Percentiles rank a stretch among this genome's conserved stretches.
Evolutionary conservation across 2,329 filamentous ascomycete genomes (phyloP).

Genomic region (Aspergillus sp.): DNA sequence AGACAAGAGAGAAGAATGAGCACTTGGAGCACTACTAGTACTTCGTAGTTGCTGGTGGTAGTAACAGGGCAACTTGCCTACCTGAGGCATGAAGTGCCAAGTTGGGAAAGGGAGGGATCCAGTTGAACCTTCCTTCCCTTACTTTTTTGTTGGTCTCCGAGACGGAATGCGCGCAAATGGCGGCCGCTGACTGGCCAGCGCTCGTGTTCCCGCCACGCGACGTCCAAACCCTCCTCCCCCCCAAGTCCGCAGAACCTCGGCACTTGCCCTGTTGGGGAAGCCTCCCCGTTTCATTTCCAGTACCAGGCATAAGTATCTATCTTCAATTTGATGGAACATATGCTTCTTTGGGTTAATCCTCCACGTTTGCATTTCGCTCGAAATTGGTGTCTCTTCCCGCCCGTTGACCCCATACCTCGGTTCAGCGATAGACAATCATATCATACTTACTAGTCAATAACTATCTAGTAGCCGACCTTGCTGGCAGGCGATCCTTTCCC

Average conservation of each 20-base stretch:
- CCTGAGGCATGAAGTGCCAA: too few relatives aligned
- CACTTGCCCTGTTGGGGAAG: slow-evolving; percentile 10
- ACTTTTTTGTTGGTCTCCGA: not conserved
- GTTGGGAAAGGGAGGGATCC: too few relatives aligned
- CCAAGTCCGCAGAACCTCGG: slow-evolving; percentile 8
- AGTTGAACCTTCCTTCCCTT: not conserved
- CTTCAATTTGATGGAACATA: not conserved
- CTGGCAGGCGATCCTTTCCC: too few relatives aligned
- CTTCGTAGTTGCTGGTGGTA: not conserved
- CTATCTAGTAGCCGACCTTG: too few relatives aligned
- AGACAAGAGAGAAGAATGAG: too few relatives aligned
- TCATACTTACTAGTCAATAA: too few relatives aligned
- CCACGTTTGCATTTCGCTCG: not conserved
- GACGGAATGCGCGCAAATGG: not conserved
- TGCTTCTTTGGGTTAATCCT: not conserved
- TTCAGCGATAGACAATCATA: too few relatives aligned
- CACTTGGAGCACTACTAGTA: not conserved
- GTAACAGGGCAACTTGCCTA: too few relatives aligned
- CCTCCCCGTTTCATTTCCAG: slow-evolving; percentile 1
- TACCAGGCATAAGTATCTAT: not conserved
- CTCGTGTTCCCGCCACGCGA: slow-evolving; percentile 6
- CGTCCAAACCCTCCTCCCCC: not conserved
- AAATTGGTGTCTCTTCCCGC: not conserved
- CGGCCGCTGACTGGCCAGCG: slow-evolving; percentile 1
- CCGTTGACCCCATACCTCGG: too few relatives aligned